These are phyloP conservation scores for Aspergillus sergii DNA, from an alignment of 2,329 filamentous ascomycete species.

Conservation along the genomic window DNA sequence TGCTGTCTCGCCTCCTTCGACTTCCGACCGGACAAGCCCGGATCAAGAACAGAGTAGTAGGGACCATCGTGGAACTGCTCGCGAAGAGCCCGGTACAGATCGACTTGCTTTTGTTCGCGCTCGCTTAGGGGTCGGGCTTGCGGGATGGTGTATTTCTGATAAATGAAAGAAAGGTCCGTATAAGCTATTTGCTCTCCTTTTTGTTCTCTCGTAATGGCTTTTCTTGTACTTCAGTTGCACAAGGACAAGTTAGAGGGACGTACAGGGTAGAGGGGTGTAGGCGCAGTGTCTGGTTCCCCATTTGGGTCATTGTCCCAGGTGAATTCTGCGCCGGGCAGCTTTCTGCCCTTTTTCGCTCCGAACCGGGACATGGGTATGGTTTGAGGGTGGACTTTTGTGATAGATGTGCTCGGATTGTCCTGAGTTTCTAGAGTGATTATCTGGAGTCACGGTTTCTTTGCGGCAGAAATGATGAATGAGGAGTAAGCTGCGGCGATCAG, in stretches of 20 bases:
- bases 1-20: conserved; percentile 46
- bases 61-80: conserved; percentile 62
- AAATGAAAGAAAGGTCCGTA: background rate
- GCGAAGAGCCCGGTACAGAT: conserved; percentile 55
- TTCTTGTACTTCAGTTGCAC: background rate
- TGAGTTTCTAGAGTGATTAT: background rate
- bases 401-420: background rate
- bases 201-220: background rate
- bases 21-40: conserved; percentile 28
- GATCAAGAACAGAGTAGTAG: conserved; percentile 59
- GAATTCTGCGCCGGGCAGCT: conserved; percentile 45
- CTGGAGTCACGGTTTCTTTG: background rate
- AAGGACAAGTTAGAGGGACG: conserved; percentile 15
- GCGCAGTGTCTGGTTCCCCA: conserved; percentile 46
- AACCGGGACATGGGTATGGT: conserved; percentile 41
- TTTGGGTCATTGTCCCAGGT: conserved; percentile 43
- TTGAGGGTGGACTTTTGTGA: background rate
- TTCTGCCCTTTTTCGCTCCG: conserved; percentile 40
- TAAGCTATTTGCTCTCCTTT: background rate
- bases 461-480: conserved; percentile 2
- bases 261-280: conserved; percentile 53
- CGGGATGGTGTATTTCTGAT: conserved; percentile 43
- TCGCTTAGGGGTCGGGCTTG: conserved; percentile 34
- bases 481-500: conserved; percentile 4
- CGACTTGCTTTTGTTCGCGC: conserved; percentile 52